Base-by-base conservation (phyloP, 2,329 filamentous ascomycete genomes). In the Aspergillus vadensis region DNA sequence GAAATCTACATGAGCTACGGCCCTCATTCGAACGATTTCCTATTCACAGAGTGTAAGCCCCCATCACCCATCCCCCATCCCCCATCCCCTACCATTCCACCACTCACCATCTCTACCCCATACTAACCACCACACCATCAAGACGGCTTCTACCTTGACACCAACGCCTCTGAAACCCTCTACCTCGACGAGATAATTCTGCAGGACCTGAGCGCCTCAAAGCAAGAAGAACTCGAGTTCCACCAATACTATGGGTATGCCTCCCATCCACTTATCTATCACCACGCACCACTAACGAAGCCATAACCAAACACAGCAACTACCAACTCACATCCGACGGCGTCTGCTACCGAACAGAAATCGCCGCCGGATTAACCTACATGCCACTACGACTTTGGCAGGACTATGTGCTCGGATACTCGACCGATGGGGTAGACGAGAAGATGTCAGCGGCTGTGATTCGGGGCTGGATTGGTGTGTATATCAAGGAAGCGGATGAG, bases 1-100 rank as follows among this genome's bases (percentile, higher is more conserved):
- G 77, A 80, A 58, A 71, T 80, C 21, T 80, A 72, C 58, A 77
- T 79, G 67, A 79, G 75, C 23, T 80, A 80, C 48, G 78, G 78
- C 5, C 68, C 71, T 55, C 78, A 80, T 66, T 70, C 76, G 1
- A 80, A 77, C 61, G 78, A 80, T 63, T 75, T 78, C 44, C 73
- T 80, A 10, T 65, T 79, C 30, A 69, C 73, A 27, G 78, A 80
- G 70, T 80, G 78, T 80, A 63, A 68, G 74, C 32, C 32, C 32
- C 12, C 12, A 36, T 14, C 10, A n/a, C n/a, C n/a, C n/a, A n/a
- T n/a, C n/a, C n/a, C n/a, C n/a, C n/a, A n/a, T n/a, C 32, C 32
- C 32, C 12, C 12, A 36, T 14, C 10, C 14, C 15, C 14, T 25
- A 19, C 19, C 9, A 30, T 30, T 1, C 27, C 27, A 30, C 27